Percentiles rank a stretch among this genome's conserved stretches.
These are phyloP conservation scores for Amanita rimosa DNA, from an alignment of 768 basidiomycete species.

Conservation along the genomic window DNA sequence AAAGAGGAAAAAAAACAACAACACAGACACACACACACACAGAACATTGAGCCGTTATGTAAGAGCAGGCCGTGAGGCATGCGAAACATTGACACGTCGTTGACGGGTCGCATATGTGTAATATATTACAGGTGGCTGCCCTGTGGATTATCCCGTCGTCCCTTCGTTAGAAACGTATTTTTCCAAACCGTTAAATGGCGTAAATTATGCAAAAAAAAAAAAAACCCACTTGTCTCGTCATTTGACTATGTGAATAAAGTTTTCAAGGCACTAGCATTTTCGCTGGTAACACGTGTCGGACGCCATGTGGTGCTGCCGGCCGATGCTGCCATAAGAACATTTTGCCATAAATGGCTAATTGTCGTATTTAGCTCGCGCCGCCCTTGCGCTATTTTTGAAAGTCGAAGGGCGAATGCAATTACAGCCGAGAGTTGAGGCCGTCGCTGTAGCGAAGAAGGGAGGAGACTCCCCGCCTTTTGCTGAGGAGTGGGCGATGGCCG, in stretches of 20 bases:
- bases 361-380: background rate
- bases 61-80: background rate
- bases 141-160: background rate
- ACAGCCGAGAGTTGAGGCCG: background rate
- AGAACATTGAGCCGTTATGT: too few relatives aligned
- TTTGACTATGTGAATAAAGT: background rate
- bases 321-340: background rate
- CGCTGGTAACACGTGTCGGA: background rate
- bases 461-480: background rate
- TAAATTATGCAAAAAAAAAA: background rate
- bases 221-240: background rate
- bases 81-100: background rate
- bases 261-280: constrained; percentile 4
- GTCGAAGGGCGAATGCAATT: background rate
- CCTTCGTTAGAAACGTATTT: background rate
- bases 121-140: background rate
- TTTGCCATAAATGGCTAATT: background rate
- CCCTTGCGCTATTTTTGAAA: background rate
- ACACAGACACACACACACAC: too few relatives aligned
- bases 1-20: too few relatives aligned
- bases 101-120: background rate
- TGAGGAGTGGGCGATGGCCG: too few relatives aligned
- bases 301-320: background rate
- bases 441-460: too few relatives aligned
- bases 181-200: background rate